Conservation (phyloP, 169 alveolate species). For the Cryptosporidium meleagridis region DNA sequence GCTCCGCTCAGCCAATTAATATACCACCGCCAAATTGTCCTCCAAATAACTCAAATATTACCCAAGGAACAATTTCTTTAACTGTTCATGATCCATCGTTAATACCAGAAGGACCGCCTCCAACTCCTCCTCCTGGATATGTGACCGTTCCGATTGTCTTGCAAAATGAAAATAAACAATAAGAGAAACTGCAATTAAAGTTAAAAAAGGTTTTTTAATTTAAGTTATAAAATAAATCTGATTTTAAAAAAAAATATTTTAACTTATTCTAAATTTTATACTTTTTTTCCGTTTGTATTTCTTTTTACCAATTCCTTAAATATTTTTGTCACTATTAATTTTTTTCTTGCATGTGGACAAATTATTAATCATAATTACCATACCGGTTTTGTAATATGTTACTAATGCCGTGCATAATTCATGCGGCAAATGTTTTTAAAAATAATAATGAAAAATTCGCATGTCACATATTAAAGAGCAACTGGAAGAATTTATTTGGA, state of each 20-base stretch:
- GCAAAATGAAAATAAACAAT: not conserved
- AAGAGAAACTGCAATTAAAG: not conserved
- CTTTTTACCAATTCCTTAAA: not conserved
- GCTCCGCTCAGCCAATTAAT: not conserved
- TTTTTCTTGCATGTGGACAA: slow-evolving; percentile 11
- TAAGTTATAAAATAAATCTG: not conserved
- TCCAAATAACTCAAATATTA: slow-evolving; percentile 13
- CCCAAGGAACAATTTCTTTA: slow-evolving; percentile 63
- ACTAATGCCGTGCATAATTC: slow-evolving; percentile 18
- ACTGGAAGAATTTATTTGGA: not conserved
- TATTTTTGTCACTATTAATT: not conserved
- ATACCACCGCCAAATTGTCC: slow-evolving; percentile 17
- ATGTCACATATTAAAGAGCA: not conserved
- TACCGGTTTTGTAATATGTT: not conserved
- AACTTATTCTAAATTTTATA: too few relatives aligned
- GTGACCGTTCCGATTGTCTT: slow-evolving; percentile 69
- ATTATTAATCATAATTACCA: not conserved
- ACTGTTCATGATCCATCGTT: slow-evolving; percentile 40
- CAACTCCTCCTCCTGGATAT: slow-evolving; percentile 66
- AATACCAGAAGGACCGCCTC: slow-evolving; percentile 73
- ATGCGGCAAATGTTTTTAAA: not conserved
- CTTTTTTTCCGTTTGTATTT: not conserved
- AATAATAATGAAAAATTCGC: not conserved
- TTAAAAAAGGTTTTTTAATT: not conserved
- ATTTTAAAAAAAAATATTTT: too few relatives aligned